Base-by-base conservation (phyloP, 192 early-diverging fungal genomes). In the Rhizoclosmatium sp. region DNA sequence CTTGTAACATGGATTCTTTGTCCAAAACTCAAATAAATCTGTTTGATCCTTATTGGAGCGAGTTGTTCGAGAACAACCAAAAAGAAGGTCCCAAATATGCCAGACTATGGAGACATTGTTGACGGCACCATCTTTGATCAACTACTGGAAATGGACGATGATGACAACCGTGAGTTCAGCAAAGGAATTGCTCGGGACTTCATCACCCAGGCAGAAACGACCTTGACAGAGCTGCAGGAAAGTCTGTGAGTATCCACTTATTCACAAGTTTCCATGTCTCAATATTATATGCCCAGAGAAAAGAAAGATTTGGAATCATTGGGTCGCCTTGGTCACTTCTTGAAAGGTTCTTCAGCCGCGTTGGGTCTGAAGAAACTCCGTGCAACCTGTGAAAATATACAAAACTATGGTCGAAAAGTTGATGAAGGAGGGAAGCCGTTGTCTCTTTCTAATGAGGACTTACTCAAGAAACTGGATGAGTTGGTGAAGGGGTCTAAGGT, bases 121-220 rank as follows among this genome's bases (percentile, higher is more conserved):
- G 94, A 97, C 71, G 87, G 92, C 54, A 81, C 82, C 47, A 92
- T 90, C n/a, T 96, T 97, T 85, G 92, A 95, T 74, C 95, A 97
- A 83, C 83, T 98, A 48, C 78, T 97, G 54, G 93, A 94, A 39
- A 95, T 97, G 95, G 96, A 97, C 82, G 95, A 94, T 46, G 93
- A 83, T 40, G 75, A 93, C 58, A 95, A 96, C 10, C 86, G 89
- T 78, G 88, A 87, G 59, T 94, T 98, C 79, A 94, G 92, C 66
- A 88, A 87, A 65, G 90, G 89, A 41, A 89, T 97, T 47, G 93
- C 95, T 2, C 76, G 81, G 59, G 89, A 95, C 80, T 96, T 94
- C 79, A 95, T 94, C 81, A 89, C 95, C 58, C 96, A 98, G 78
- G 94, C 95, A 2, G 89, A 90, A 61, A 74, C 82, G 14, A 96